Base-by-base conservation (phyloP, 352 stramenopile species). In the Phytopythium mirpurense region DNA sequence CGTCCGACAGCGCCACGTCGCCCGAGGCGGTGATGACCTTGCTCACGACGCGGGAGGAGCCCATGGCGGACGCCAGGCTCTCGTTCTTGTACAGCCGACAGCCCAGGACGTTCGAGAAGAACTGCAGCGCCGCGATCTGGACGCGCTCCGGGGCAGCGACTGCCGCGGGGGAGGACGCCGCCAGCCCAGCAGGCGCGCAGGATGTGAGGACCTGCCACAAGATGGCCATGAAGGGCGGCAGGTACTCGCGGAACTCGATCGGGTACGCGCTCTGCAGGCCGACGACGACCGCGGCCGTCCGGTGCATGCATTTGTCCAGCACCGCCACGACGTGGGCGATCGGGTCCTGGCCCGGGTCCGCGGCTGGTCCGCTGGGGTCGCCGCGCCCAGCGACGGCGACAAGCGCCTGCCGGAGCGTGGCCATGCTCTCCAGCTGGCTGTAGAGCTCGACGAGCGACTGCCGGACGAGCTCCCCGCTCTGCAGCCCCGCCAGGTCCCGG, bases 1-100 rank as follows among this genome's bases (percentile, higher is more conserved):
- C 67, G 41, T 92, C 76, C 6, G 76, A 85, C 41, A 95, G 58
- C n/a, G 56, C 63, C 26, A 93, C 76, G 53, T 91, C 79, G 38
- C 85, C 83, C 0, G 69, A 67, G 16, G 85, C 75, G n/a, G 83
- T 93, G 51, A 93, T 93, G 26, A 93, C 74, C 51, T 91, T 91
- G n/a, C 60, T 65, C 8, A 87, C 56, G 45, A 88, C 60, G 16
- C 68, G 65, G 21, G 67, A 76, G 12, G 63, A 62, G 6, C 65
- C 67, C 19, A 71, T 68, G 24, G 73, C 48, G 14, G 66, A 56
- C 34, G 67, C 72, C 18, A 90, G 58, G 41, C 71, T 79, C 46
- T 88, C 74, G 29, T 72, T 74, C 63, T 92, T 90, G 73, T 95
- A 95, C 29, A 95, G 45, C 0, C 72, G 65, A 37, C 82, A 93